Conservation (phyloP, 257 asterid species). For the Linaria vulgaris region DNA sequence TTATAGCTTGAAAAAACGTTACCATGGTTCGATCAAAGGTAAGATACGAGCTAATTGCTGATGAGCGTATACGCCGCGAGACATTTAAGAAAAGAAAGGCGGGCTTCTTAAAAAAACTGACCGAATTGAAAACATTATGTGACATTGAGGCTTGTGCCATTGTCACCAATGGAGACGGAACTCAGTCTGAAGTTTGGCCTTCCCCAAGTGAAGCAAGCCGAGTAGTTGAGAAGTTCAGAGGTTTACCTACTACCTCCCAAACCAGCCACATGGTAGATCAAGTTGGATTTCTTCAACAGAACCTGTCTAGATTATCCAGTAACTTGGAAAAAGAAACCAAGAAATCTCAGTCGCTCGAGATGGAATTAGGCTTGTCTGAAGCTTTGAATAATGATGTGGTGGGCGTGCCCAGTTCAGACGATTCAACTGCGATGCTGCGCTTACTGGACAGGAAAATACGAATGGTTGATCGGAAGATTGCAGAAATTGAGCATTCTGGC, state of each 20-base stretch:
- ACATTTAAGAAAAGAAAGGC: constrained; percentile 44
- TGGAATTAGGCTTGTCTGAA: constrained; percentile 36
- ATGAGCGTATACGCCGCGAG: constrained; percentile 44
- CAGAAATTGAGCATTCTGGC: constrained; percentile 29
- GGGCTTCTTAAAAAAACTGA: constrained; percentile 45
- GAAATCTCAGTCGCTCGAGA: constrained; percentile 34
- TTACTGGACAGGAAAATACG: constrained; percentile 45
- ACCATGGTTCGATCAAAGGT: constrained; percentile 57
- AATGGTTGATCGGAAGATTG: constrained; percentile 38
- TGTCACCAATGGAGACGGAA: constrained; percentile 35
- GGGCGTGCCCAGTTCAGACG: constrained; percentile 24
- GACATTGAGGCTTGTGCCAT: constrained; percentile 46
- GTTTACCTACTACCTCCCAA: constrained; percentile 33
- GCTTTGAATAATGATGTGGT: constrained; percentile 29
- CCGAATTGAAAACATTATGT: constrained; percentile 45
- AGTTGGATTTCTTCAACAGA: constrained; percentile 40
- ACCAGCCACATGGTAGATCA: constrained; percentile 35
- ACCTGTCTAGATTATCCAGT: constrained; percentile 39
- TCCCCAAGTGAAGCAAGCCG: constrained; percentile 33
- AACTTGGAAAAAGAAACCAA: constrained; percentile 39
- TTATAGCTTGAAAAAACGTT: constrained; percentile 29
- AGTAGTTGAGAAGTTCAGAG: constrained; percentile 36
- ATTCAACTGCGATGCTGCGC: constrained; percentile 34
- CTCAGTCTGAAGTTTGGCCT: constrained; percentile 45
- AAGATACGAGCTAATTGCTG: constrained; percentile 47